Percentiles rank a stretch among this genome's conserved stretches.
Evolutionary conservation across 306 rosid genomes (phyloP).

Genomic region (Alnus rubra): DNA sequence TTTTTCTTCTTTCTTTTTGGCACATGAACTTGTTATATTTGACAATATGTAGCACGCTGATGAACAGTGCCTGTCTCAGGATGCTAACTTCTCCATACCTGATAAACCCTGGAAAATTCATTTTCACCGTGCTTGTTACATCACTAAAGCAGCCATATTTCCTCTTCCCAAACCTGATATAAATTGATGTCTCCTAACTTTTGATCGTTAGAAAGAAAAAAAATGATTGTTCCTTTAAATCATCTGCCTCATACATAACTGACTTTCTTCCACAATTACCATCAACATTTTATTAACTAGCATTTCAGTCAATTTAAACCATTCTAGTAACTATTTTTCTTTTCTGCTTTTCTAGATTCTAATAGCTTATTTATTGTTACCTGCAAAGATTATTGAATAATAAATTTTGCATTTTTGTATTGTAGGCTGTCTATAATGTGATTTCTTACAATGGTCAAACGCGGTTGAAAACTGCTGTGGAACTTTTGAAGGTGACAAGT

Average conservation of each 20-base stretch:
- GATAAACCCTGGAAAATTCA: background rate
- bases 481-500: slow-evolving; percentile 57
- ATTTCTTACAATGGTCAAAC: slow-evolving; percentile 57
- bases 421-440: slow-evolving; percentile 79
- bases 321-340: background rate
- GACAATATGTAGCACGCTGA: background rate
- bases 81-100: background rate
- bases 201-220: background rate
- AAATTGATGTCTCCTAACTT: background rate
- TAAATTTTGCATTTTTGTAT: background rate
- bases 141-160: background rate
- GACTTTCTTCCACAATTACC: background rate
- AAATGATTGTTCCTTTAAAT: background rate
- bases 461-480: slow-evolving; percentile 74
- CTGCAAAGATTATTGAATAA: background rate
- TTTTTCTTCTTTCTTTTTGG: background rate
- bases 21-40: background rate
- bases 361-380: background rate
- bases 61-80: background rate
- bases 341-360: background rate
- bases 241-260: background rate
- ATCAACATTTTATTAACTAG: background rate
- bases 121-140: too few species aligned
- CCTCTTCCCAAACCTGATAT: background rate
- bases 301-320: background rate